Base-by-base conservation (phyloP, 768 basidiomycete species). In the Mycena sanguinolenta region DNA sequence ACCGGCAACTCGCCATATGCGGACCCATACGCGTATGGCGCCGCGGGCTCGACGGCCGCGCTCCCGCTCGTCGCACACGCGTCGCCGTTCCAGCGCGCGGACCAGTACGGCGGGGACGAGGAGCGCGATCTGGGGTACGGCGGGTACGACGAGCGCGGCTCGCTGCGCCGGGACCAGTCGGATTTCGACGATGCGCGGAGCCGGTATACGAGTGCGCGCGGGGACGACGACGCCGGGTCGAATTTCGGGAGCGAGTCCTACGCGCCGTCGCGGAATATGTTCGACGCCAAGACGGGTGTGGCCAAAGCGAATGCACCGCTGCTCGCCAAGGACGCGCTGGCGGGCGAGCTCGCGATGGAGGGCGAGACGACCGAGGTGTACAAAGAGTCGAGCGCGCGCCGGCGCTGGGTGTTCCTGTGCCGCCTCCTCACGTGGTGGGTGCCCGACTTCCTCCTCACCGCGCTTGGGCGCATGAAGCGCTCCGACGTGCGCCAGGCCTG, bases 201-300 rank as follows among this genome's bases (percentile, higher is more conserved):
- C 75, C 86, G 91, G 62, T 87, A 93, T 61, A 95, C 94, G 0
- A 92, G 90, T 63, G 57, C 42, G 44, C 88, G 93, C 36, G 58
- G 52, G 34, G 69, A 70, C 88, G 58, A 58, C 42, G 69, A 70
- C 88, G 91, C 91, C 0, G 85, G 85, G 54, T 95, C 94, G 0
- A 93, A 94, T 76, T 91, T 93, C 73, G 96, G 96, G 4, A 94
- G 94, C 4, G 96, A 98, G 77, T 94, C 93, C 0, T 98, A 98
- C 75, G 97, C 96, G 0, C 97, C 97, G 0, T 96, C 95, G 0
- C 83, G 95, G 36, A 98, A 98, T 75, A 98, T 98, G 97, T 98
- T 98, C 88, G 91, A 93, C 73, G 91, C 90, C 69, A 92, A 95
- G 92, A 90, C 77, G 89, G 91, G 39, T 6, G 65, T 28, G 65